Base-by-base conservation (phyloP, 2,329 filamentous ascomycete species). In the Fusarium sp. region DNA sequence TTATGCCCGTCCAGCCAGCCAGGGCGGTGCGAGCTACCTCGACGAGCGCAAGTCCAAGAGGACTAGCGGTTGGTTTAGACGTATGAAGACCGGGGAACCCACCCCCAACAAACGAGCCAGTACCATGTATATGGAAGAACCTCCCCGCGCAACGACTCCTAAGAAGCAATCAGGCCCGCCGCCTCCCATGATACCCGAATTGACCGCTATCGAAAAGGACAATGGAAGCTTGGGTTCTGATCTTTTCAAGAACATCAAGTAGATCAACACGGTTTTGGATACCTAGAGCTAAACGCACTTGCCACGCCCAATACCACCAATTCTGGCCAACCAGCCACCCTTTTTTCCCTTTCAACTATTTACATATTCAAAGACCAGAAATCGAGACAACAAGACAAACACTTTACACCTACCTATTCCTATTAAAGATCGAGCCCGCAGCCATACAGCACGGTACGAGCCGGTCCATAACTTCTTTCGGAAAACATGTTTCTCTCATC, bases 201-300 rank as follows among this genome's bases (percentile, higher is more conserved):
- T 89, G 52, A 82, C 79, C 72, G 82, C 84, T 51, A 80, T 88
- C 58, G 82, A 87, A 72, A 82, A 84, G 59, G 82, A 86, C 44
- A 81, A 82, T 9, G 82, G 80, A 45, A 80, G 79, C 58, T 78
- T 87, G 32, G 86, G 86, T 53, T 78, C 80, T 62, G 86, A 89
- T 66, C 79, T 90, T 34, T 89, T 90, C 78, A 88, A 88, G 75
- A 82, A 85, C 67, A 89, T 90, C 76, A 87, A 87, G 75, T 88
- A 82, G 80, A 60, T 43, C 47, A 41, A 66, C 53, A 20, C 56
- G 46, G 30, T 47, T 46, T 59, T 49, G 47, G 68, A 67, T 40
- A 32, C 45, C 38, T 56, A 48, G 34, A 57, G 56, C 53, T 44
- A 22, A 44, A 45, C 34, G 13, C 46, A 34, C 34, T 38, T 41